Conservation (phyloP, 2,329 filamentous ascomycete species). For the Fusarium denticulatum region DNA sequence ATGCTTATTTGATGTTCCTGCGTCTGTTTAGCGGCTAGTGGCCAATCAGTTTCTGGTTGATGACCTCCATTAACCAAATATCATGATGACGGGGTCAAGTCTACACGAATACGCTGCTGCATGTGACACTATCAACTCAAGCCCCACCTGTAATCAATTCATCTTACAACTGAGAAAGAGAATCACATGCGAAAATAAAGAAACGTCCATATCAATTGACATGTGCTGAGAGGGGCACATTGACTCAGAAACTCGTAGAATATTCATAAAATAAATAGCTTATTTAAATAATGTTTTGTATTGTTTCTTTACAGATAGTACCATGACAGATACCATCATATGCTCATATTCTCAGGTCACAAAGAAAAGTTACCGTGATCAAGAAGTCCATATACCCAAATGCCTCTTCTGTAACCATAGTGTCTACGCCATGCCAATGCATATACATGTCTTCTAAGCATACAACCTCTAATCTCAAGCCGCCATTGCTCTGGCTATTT, state of each 20-base stretch:
- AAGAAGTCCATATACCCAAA: slow-evolving; percentile 5
- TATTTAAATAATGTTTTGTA: neutral
- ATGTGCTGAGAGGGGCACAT: neutral
- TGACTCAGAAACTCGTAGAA: neutral
- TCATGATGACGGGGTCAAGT: slow-evolving; percentile 12
- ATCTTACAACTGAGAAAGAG: neutral
- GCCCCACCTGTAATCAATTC: neutral
- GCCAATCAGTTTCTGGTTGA: slow-evolving; percentile 27
- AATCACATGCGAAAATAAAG: slow-evolving; percentile 26
- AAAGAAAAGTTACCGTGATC: neutral
- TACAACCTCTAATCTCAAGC: slow-evolving; percentile 18
- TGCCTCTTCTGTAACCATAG: neutral
- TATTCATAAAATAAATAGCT: neutral
- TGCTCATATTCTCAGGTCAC: neutral
- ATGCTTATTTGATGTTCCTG: slow-evolving; percentile 19
- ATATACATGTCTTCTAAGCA: slow-evolving; percentile 1
- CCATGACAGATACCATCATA: slow-evolving; percentile 11
- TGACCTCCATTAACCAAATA: slow-evolving; percentile 19
- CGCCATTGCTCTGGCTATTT: slow-evolving; percentile 35
- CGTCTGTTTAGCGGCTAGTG: neutral
- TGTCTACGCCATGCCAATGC: slow-evolving; percentile 17
- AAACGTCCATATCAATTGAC: neutral
- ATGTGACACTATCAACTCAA: slow-evolving; percentile 19
- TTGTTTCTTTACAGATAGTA: slow-evolving; percentile 8
- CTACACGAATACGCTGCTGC: slow-evolving; percentile 35